Evolutionary conservation across 176 grass and related monocot genomes (phyloP).

Genomic region (Bolboschoenus planiculmis): DNA sequence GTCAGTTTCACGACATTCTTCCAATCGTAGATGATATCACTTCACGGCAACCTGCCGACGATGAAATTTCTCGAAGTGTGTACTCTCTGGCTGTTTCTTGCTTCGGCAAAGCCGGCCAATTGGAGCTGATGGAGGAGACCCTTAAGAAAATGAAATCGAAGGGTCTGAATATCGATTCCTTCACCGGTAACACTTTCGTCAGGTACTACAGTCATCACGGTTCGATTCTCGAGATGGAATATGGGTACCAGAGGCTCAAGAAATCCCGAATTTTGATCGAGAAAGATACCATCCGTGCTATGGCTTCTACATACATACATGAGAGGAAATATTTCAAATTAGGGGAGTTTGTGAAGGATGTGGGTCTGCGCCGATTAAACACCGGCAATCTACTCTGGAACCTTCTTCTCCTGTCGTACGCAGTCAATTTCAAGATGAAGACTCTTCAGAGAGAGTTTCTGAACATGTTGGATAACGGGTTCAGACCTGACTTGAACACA

Average conservation of each 20-base stretch:
- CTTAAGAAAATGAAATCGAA: slow-evolving; percentile 44
- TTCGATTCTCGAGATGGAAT: slow-evolving; percentile 71
- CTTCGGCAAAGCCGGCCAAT: slow-evolving; percentile 52
- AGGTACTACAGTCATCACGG: slow-evolving; percentile 50
- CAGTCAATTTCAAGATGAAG: slow-evolving; percentile 95
- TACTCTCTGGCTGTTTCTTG: slow-evolving; percentile 62
- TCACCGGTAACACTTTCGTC: slow-evolving; percentile 61
- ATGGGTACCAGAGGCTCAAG: slow-evolving; percentile 51
- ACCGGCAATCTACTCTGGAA: slow-evolving; percentile 77
- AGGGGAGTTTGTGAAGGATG: slow-evolving; percentile 49
- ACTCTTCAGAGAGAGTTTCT: slow-evolving; percentile 80
- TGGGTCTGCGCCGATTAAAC: slow-evolving; percentile 49
- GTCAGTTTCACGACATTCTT: slow-evolving; percentile 44
- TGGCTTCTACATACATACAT: slow-evolving; percentile 58
- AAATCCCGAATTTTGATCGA: slow-evolving; percentile 48
- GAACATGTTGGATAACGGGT: slow-evolving; percentile 63
- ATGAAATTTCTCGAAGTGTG: slow-evolving; percentile 12
- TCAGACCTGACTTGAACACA: slow-evolving; percentile 62
- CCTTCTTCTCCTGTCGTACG: slow-evolving; percentile 75
- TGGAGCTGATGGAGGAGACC: slow-evolving; percentile 55
- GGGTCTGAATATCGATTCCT: slow-evolving; percentile 46
- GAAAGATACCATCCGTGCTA: slow-evolving; percentile 33
- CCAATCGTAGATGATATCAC: slow-evolving; percentile 42
- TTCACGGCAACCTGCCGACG: not conserved
- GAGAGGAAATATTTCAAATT: slow-evolving; percentile 60